A percentile compares a stretch with the other conserved stretches of the same genome.
These are phyloP conservation scores for Acorus calamus DNA, from an alignment of 106 monocot genomes.

Conservation along the genomic window DNA sequence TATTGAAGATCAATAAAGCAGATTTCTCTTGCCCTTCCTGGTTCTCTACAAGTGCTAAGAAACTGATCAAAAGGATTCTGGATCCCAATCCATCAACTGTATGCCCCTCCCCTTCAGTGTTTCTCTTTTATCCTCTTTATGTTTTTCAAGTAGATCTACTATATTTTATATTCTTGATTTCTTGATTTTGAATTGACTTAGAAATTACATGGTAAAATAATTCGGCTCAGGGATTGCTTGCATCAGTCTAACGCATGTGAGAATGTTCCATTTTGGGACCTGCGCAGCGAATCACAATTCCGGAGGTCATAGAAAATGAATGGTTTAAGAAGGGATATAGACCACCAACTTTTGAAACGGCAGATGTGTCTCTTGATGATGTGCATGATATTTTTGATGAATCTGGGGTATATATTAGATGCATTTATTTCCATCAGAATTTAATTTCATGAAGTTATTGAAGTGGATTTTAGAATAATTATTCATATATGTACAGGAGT, in stretches of 20 bases:
- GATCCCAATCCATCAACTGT: conserved; percentile 86
- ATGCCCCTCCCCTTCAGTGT: conserved; percentile 2
- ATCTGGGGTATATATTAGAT: conserved; percentile 32
- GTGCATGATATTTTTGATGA: conserved; percentile 64
- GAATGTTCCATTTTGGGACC: not conserved
- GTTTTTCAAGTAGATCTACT: no score
- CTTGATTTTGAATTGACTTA: no score
- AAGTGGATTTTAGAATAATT: not conserved
- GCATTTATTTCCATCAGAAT: not conserved
- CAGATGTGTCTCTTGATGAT: conserved; percentile 65
- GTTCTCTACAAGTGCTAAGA: conserved; percentile 92
- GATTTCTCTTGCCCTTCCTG: conserved; percentile 84
- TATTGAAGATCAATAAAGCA: conserved; percentile 73
- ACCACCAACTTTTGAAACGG: conserved; percentile 52
- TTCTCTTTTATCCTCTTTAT: not conserved
- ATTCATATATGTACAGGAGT: conserved; percentile 23
- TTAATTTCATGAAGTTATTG: not conserved
- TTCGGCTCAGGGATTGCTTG: not conserved
- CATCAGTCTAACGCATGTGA: no score
- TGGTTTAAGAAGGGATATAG: conserved; percentile 98
- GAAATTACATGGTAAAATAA: not conserved
- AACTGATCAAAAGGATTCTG: conserved; percentile 82
- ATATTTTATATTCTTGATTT: no score
- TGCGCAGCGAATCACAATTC: conserved; percentile 73
- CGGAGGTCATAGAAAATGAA: conserved; percentile 68